Evolutionary conservation across 805 yeast species (phyloP).

Genomic region (Starmerella bacillaris): DNA sequence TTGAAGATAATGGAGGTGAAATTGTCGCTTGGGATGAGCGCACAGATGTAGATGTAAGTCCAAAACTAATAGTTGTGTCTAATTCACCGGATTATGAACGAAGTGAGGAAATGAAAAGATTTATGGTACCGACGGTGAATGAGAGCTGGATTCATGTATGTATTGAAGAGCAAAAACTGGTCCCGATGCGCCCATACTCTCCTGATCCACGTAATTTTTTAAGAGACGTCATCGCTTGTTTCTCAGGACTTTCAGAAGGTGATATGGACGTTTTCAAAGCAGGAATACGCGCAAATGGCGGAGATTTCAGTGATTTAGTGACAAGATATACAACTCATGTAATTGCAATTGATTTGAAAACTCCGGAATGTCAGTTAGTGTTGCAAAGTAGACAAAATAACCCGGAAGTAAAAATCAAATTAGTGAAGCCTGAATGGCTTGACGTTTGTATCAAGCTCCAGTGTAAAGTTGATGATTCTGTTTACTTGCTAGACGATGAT

Average conservation of each 20-base stretch:
- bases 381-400: conserved; percentile 14
- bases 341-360: conserved; percentile 35
- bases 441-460: conserved; percentile 45
- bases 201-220: conserved; percentile 56
- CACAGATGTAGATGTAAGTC: conserved; percentile 21
- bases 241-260: conserved; percentile 37
- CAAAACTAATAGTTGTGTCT: conserved; percentile 30
- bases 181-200: conserved; percentile 41
- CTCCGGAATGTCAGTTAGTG: conserved; percentile 45
- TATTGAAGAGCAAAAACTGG: conserved; percentile 25
- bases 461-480: conserved; percentile 33
- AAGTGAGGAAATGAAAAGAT: conserved; percentile 29
- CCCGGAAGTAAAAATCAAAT: conserved; percentile 19
- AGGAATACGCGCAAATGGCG: conserved; percentile 61
- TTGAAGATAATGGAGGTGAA: conserved; percentile 14
- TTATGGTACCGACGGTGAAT: conserved; percentile 49
- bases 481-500: conserved; percentile 33
- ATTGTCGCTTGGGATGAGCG: conserved; percentile 17
- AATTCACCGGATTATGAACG: conserved; percentile 35
- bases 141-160: conserved; percentile 44
- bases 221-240: conserved; percentile 38
- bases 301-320: conserved; percentile 43
- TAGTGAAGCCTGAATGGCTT: conserved; percentile 69
- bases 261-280: conserved; percentile 52
- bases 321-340: conserved; percentile 66